These are phyloP conservation scores for Linum lewisii DNA, from an alignment of 345 rosid genomes.

Conservation along the genomic window DNA sequence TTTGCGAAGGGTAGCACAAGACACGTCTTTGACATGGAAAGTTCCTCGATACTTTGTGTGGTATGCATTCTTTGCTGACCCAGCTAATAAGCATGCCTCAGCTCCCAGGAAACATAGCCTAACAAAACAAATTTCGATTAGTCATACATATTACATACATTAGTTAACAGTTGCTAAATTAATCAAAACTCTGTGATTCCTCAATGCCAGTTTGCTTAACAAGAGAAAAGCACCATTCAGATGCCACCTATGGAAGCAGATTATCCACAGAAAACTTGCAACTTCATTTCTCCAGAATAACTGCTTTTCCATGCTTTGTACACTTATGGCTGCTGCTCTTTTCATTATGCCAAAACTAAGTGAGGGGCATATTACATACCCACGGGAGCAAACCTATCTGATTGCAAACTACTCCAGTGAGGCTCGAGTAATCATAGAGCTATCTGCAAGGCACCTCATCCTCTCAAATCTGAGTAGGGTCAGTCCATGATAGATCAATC, in stretches of 20 bases:
- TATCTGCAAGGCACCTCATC: neutral
- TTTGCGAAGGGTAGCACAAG: constrained; percentile 79
- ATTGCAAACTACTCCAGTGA: neutral
- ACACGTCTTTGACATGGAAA: constrained; percentile 33
- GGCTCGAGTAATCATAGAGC: neutral
- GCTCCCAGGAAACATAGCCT: constrained; percentile 93
- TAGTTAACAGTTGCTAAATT: too few relatives aligned
- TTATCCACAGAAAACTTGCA: neutral
- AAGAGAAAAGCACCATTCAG: too few relatives aligned
- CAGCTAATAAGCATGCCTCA: constrained; percentile 87
- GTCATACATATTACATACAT: too few relatives aligned
- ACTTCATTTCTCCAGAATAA: neutral
- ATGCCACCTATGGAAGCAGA: too few relatives aligned
- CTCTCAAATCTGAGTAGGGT: neutral
- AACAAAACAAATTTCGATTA: neutral
- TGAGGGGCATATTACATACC: neutral
- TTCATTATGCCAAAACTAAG: neutral
- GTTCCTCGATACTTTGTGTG: constrained; percentile 68
- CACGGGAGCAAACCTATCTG: neutral
- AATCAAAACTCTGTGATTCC: too few relatives aligned
- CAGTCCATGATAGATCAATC: neutral
- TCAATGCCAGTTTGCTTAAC: too few relatives aligned
- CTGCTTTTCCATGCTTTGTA: neutral
- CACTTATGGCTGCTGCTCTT: neutral
- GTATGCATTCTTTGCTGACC: constrained; percentile 77